Evolutionary conservation across 306 rosid genomes (phyloP), one percentile per base, ranked within the genome.

Genomic region (Vicia faba): DNA sequence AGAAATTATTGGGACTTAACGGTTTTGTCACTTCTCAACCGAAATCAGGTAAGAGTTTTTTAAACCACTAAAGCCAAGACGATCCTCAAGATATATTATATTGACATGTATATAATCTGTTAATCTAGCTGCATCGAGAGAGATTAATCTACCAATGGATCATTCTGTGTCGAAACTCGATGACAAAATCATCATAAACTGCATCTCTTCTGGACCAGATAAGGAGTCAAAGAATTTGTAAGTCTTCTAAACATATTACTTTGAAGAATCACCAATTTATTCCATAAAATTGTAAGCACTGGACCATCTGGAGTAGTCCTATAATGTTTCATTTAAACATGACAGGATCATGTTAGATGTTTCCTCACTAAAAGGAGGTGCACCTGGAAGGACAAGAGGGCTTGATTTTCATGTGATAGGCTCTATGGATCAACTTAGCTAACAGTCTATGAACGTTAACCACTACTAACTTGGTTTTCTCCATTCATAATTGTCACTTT

Each of bases 341-440:
- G 74, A 29, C 89, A 95, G 97, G 91, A 81, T 90, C 54, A 82
- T 78, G 74, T 59, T 95, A 78, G 96, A 90, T 84, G 77, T 85
- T 57, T 88, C 96, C 15, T 61, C 88, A 1, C 81, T 85, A 35
- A 88, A 84, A 74, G 99, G 92, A 0, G 97, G 99, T 4, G 91
- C 96, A 1, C 96, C 97, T 13, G 95, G 91, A 33, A 91, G 99
- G 76, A 88, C 99, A 3, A 82, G 99, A 85, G 99, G 99, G 13
- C 84, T 95, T 13, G 79, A 86, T 38, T 75, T 79, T 23, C 79
- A 78, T 43, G 71, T 82, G 45, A 75, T 73, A 5, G 72, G 70
- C 76, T 84, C 85, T 0, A 80, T 79, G 65, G 61, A 79, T 33
- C 58, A 62, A 58, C 80, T 67, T 65, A 81, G 86, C 89, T 84